Conservation (phyloP, 495 filamentous ascomycete genomes). For the Trichoderma reesei region DNA sequence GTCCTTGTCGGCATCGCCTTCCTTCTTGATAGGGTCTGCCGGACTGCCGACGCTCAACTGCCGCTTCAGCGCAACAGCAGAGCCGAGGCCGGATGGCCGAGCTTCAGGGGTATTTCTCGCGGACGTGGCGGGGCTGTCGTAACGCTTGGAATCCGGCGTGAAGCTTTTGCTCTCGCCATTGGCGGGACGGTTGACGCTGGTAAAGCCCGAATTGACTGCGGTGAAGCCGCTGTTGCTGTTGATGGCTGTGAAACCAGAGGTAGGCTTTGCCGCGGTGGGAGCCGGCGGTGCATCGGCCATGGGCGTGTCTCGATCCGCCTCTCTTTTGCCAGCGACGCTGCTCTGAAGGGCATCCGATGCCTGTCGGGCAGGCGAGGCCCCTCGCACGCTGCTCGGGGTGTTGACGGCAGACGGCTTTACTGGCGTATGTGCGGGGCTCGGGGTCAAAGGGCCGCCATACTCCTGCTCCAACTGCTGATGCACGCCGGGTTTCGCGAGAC, state of each 20-base stretch:
- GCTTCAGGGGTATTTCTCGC: conserved; percentile 51
- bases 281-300: conserved; percentile 41
- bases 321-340: conserved; percentile 44
- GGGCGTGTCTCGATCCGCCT: conserved; percentile 40
- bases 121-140: conserved; percentile 44
- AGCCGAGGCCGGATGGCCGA: conserved; percentile 40
- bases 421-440: conserved; percentile 80
- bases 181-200: conserved; percentile 55
- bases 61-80: conserved; percentile 62
- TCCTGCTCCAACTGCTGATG: conserved; percentile 90
- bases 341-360: conserved; percentile 59
- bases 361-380: conserved; percentile 61
- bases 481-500: conserved; percentile 88
- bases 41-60: conserved; percentile 68
- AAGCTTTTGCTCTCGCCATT: conserved; percentile 26
- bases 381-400: conserved; percentile 56
- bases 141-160: conserved; percentile 33
- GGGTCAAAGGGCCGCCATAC: conserved; percentile 86
- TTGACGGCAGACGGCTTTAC: conserved; percentile 65
- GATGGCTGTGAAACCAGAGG: conserved; percentile 72
- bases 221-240: conserved; percentile 45
- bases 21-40: conserved; percentile 42
- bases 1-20: conserved; percentile 49
- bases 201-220: conserved; percentile 56
- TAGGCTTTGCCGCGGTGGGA: conserved; percentile 25